Conservation (phyloP, 2,329 filamentous ascomycete genomes). For the Onygena corvina region DNA sequence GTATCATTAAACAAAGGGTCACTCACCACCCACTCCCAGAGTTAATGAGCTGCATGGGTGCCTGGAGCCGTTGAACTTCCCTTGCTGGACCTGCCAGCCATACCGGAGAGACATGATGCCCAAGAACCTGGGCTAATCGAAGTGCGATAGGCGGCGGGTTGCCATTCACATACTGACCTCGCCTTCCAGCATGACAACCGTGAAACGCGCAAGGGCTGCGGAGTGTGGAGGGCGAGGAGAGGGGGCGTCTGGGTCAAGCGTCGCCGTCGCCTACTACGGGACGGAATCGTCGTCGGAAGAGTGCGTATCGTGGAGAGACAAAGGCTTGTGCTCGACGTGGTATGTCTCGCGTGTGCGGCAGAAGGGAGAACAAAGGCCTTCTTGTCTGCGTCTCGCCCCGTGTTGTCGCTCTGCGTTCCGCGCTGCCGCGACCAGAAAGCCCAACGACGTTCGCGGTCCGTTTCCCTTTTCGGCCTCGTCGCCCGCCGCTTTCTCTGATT, state of each 20-base stretch:
- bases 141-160: neutral
- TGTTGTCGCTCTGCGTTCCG: neutral
- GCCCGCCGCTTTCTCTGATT: slow-evolving; percentile 6
- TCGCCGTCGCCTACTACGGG: too few relatives aligned
- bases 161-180: slow-evolving; percentile 9
- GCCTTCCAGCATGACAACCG: neutral
- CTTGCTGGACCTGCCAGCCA: slow-evolving; percentile 6
- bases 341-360: neutral
- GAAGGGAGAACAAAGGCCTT: neutral
- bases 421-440: neutral
- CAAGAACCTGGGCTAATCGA: slow-evolving; percentile 5
- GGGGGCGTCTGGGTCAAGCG: neutral
- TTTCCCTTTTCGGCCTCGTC: slow-evolving; percentile 4
- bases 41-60: neutral
- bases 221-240: neutral
- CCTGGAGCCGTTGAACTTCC: slow-evolving; percentile 2
- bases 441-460: neutral
- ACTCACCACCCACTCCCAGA: slow-evolving; percentile 7
- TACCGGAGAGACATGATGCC: slow-evolving; percentile 10
- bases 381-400: neutral
- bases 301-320: neutral
- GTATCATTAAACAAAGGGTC: slow-evolving; percentile 4
- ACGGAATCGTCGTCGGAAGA: neutral
- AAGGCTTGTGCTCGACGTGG: neutral
- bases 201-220: neutral